Conservation (phyloP, 2,329 filamentous ascomycete genomes). For the Fusarium coicis region DNA sequence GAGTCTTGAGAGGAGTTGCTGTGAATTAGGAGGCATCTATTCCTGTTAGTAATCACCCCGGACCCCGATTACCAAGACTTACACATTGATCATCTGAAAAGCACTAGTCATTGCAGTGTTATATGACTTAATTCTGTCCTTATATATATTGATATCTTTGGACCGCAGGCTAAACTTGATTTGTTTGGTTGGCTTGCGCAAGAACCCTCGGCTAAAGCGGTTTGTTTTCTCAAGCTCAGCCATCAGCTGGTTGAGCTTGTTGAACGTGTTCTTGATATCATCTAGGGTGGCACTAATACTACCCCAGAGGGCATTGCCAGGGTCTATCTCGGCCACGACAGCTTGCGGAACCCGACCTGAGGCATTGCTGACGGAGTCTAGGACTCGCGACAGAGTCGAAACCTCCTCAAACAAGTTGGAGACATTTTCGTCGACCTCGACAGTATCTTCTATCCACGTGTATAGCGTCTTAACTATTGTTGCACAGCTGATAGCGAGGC, state of each 20-base stretch:
- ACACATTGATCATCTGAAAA: not conserved
- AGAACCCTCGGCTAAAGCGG: not conserved
- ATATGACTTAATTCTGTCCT: not conserved
- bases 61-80: not conserved
- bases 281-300: not conserved
- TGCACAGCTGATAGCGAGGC: not conserved
- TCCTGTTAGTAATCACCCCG: fast-evolving
- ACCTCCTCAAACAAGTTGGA: not conserved
- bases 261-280: not conserved
- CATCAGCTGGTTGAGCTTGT: not conserved
- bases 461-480: not conserved
- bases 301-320: not conserved
- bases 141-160: not conserved
- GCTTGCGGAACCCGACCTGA: not conserved
- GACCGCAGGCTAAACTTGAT: not conserved
- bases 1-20: not conserved
- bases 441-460: not conserved
- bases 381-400: not conserved
- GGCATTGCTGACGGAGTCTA: not conserved
- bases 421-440: not conserved
- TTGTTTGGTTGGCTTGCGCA: not conserved
- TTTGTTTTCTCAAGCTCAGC: not conserved
- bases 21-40: not conserved
- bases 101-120: not conserved
- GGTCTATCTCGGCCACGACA: not conserved